Evolutionary conservation across 371 early-diverging fungal species (phyloP), one percentile per base, ranked within the genome.

Genomic region (Umbelopsis sp.): DNA sequence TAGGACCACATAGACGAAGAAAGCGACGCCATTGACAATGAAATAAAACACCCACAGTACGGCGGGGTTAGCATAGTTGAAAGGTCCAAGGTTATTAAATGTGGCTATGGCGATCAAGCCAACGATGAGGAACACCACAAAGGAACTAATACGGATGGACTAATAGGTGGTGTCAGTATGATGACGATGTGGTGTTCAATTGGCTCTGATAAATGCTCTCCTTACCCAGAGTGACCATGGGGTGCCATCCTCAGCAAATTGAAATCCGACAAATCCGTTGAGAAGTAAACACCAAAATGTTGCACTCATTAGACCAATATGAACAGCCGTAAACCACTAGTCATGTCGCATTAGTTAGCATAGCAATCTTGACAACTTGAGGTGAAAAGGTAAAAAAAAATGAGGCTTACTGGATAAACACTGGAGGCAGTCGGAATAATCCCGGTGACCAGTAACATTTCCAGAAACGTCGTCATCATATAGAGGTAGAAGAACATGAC

Each of bases 191-290:
- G 68, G 91, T 89, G 52, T 32, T 52, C 1, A 46, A 37, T 53
- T 65, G 22, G 57, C 18, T 16, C 1, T 32, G 64, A 50, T 32
- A 68, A 71, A 24, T 41, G 18, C 37, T 50, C 62, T 63, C 65
- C 71, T 74, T 77, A 82, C 81, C 83, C 84, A 84, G 53, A 86
- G 68, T 57, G 83, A 81, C 68, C 80, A 75, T n/a, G 87, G 85
- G 22, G 95, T 95, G 25, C 97, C 97, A 79, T 96, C 97, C 76
- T 96, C 96, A 9, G 91, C 87, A 86, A 94, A 96, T 80, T 96
- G 95, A 82, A 94, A 95, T 18, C 93, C 93, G 37, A 96, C 90
- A 67, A 95, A 92, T 16, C 96, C 97, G 79, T 96, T 96, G 41
- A 95, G 74, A 67, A 96, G 75, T 69, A 96, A 77, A 71, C 91